A percentile compares a stretch with the other conserved stretches of the same genome.
Evolutionary conservation across 441 rosid species (phyloP).

Genomic region (Pelargonium exstipulatum): DNA sequence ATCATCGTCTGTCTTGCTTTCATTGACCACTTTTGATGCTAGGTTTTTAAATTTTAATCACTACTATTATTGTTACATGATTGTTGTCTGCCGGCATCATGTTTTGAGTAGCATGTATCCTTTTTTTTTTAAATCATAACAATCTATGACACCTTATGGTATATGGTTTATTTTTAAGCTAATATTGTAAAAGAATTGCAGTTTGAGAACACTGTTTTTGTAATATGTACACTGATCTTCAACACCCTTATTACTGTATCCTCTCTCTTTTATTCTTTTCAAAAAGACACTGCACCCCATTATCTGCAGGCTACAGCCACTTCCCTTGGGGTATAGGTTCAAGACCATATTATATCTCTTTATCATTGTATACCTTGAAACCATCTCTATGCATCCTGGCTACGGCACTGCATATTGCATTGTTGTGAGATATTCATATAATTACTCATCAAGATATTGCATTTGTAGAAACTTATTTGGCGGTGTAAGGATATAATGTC

Average conservation of each 20-base stretch:
- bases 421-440: neutral
- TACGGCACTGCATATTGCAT: neutral
- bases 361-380: neutral
- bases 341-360: conserved; percentile 3
- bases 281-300: neutral
- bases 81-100: neutral
- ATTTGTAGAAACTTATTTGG: neutral
- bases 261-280: neutral
- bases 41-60: neutral
- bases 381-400: conserved; percentile 1
- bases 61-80: conserved; percentile 1
- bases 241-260: neutral
- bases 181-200: no score
- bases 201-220: neutral
- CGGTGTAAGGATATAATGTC: neutral
- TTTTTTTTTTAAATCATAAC: neutral
- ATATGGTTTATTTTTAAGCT: no score
- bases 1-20: no score
- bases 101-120: neutral
- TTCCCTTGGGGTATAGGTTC: neutral
- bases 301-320: neutral
- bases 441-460: neutral
- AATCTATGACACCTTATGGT: neutral
- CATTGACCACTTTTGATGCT: no score
- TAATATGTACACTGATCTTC: neutral